A percentile compares a stretch with the other conserved stretches of the same genome.
Conservation (phyloP, 2,329 filamentous ascomycete genomes). For the Leptographium galeiforme region DNA sequence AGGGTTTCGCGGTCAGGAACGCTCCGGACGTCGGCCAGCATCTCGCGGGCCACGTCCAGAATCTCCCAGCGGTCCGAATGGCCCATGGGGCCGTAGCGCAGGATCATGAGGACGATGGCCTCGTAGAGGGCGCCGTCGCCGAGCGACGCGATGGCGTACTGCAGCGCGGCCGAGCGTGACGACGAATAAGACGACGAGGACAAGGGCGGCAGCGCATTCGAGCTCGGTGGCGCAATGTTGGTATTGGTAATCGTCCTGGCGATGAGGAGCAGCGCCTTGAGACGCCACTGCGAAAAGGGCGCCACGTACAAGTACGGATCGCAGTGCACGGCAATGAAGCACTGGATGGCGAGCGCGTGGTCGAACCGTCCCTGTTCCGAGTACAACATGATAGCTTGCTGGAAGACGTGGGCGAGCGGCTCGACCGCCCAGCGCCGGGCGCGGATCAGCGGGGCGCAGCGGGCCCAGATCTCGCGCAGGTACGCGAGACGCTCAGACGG, state of each 20-base stretch:
- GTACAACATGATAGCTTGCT: constrained; percentile 31
- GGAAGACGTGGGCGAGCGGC: constrained; percentile 31
- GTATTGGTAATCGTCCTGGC: constrained; percentile 39
- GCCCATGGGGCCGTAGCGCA: constrained; percentile 26
- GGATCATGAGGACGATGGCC: constrained; percentile 34
- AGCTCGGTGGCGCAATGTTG: constrained; percentile 19
- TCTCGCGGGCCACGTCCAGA: constrained; percentile 26
- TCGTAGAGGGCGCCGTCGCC: constrained; percentile 42
- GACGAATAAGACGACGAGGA: constrained; percentile 8
- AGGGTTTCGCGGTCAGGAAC: constrained; percentile 32
- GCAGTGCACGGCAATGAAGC: constrained; percentile 31
- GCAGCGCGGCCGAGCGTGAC: constrained; percentile 14
- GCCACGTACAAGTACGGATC: constrained; percentile 37
- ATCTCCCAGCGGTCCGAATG: constrained; percentile 34
- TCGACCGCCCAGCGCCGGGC: constrained; percentile 33
- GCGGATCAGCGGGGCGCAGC: constrained; percentile 24
- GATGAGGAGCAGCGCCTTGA: constrained; percentile 37
- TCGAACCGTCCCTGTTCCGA: constrained; percentile 26
- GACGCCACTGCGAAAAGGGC: constrained; percentile 35
- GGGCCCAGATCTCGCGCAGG: constrained; percentile 22
- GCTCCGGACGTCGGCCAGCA: constrained; percentile 35
- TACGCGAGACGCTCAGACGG: constrained; percentile 10
- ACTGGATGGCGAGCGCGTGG: constrained; percentile 31
- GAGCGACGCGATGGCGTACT: constrained; percentile 23
- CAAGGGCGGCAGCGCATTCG: background rate